Evolutionary conservation across 2,329 filamentous ascomycete species (phyloP).

Genomic region (Apiospora rasikravindrae): DNA sequence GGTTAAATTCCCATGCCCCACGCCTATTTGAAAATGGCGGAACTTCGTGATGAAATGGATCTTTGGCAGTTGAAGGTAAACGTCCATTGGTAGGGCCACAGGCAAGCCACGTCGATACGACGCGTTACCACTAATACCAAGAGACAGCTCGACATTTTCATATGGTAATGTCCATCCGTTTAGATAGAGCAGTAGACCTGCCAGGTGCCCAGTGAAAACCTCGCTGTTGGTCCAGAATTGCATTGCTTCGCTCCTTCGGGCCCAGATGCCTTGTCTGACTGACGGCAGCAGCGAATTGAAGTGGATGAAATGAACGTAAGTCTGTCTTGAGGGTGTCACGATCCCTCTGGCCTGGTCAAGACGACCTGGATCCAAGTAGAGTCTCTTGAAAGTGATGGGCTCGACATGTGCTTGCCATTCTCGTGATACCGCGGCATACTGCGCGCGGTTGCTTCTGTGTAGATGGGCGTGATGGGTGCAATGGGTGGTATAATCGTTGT

Average conservation of each 20-base stretch:
- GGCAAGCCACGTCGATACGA: no score
- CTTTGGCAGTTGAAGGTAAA: neutral
- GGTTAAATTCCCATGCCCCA: neutral
- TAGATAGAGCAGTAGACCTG: neutral
- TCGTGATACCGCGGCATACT: neutral
- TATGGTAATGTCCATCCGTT: neutral
- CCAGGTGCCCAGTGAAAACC: neutral
- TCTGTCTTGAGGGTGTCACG: neutral
- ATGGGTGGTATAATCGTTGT: no score
- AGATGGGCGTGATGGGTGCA: no score
- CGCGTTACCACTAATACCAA: neutral
- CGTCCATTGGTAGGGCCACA: neutral
- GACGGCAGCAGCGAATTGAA: neutral
- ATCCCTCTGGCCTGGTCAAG: neutral
- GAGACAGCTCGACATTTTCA: neutral
- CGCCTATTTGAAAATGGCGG: neutral
- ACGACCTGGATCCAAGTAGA: neutral
- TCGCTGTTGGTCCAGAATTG: neutral
- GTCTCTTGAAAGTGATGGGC: neutral
- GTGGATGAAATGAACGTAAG: neutral
- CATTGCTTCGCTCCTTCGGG: no score
- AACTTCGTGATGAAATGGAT: neutral
- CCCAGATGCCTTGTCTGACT: no score
- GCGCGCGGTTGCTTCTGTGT: neutral
- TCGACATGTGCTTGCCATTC: neutral